Evolutionary conservation across 306 rosid species (phyloP), one percentile per base, ranked within the genome.

Genomic region (Casuarina cunninghamiana): DNA sequence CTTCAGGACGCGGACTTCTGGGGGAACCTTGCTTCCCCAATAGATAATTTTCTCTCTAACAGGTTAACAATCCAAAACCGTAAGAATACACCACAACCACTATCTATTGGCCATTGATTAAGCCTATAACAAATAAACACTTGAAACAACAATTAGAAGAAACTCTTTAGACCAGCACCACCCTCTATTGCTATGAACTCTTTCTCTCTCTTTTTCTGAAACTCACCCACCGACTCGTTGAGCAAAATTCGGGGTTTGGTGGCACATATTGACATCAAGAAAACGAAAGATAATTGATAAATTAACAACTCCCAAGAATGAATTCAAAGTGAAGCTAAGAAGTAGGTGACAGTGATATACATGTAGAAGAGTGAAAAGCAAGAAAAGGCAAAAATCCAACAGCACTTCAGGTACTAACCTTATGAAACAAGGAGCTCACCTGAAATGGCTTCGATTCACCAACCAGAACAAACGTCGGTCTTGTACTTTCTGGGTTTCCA

Each of bases 291-390:
- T 19, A 42, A 48, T 67, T 45, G 57, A 19, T 55, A 70, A 79
- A 79, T 73, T 8, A 73, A 54, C 76, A 83, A 77, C 66, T 16
- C 72, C 55, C 50, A 57, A 66, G 83, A 75, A 87, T 82, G 86
- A 77, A 87, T 88, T 90, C 78, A 19, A 90, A 89, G 87, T 83
- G 87, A 94, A 91, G 98, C 87, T 78, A 89, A 78, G 86, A 72
- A 85, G 90, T 87, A 65, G 93, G 88, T 92, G 85, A 77, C 82
- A 80, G 50, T 46, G 84, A 69, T 45, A 44, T 48, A 21, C 57
- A 26, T 71, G 75, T 54, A 57, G 85, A 89, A 45, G 89, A 90
- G 98, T 94, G 85, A 53, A 81, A 81, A 58, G 72, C 21, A 94
- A 87, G 98, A 69, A 89, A 35, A 82, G 84, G 79, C 74, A 84